Evolutionary conservation across 768 basidiomycete species (phyloP), one percentile per base, ranked within the genome.

Genomic region (Tricholomella constricta): DNA sequence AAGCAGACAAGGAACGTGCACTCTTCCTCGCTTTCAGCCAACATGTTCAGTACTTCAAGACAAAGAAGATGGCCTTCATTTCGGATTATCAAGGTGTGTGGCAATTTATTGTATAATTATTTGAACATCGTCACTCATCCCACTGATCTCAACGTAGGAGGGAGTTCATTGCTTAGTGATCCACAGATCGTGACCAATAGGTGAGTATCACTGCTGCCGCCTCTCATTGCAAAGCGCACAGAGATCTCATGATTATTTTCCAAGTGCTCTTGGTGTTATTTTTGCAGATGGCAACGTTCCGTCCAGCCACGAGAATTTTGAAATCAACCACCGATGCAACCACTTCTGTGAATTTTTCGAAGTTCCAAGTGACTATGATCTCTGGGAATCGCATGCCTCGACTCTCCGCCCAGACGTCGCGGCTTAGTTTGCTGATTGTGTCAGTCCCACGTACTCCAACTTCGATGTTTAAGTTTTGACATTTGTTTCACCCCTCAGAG

Each of bases 51-150:
- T 66, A 61, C 40, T 50, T 38, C 19, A 59, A 64, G 50, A 67
- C 63, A 1, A 54, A 48, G 7, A 59, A 57, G 12, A 7, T 50
- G 8, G 63, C 52, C 0, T 69, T 66, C 46, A 29, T 69, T 12
- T 62, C 65, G 8, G 63, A 69, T 45, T 62, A 59, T 29, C 67
- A 67, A 62, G 67, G 66, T 65, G 2, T 22, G 32, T 36, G n/a
- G n/a, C n/a, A n/a, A 19, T 40, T 6, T 43, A 20, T 43, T 8
- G 11, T n/a, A 5, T 15, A 8, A 15, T 37, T 37, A 19, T 37
- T 15, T 15, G 36, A 37, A 12, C 5, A 4, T 37, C n/a, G 14
- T 4, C 5, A 4, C 4, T 5, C 5, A n/a, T 37, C 5, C 36
- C 14, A 6, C 6, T 4, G 14, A 14, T 2, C 22, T 43, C 23